A percentile compares a stretch with the other conserved stretches of the same genome.
Conservation (phyloP, 352 stramenopile species). For the Globisporangium emineosum region DNA sequence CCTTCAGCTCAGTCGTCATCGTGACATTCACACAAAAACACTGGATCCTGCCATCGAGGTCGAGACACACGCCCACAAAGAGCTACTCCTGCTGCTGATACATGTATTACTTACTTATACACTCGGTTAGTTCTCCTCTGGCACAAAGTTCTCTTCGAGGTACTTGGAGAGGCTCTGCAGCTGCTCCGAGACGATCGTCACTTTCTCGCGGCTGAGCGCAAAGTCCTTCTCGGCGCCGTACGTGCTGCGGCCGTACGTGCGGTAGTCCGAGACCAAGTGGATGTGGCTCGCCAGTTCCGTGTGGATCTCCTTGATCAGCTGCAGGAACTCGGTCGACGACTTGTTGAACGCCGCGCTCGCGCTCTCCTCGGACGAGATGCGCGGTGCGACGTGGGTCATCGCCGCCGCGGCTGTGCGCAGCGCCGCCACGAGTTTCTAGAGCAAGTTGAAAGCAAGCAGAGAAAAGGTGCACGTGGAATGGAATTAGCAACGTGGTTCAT, state of each 20-base stretch:
- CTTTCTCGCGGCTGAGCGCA: slow-evolving; percentile 72
- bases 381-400: slow-evolving; percentile 65
- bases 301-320: slow-evolving; percentile 86
- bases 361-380: slow-evolving; percentile 60
- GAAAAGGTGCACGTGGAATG: too few relatives aligned
- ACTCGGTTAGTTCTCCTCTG: slow-evolving; percentile 46
- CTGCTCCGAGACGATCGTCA: slow-evolving; percentile 76
- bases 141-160: slow-evolving; percentile 70
- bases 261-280: slow-evolving; percentile 84
- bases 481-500: background rate
- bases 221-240: slow-evolving; percentile 84
- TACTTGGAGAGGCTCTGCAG: slow-evolving; percentile 73
- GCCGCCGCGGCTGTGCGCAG: slow-evolving; percentile 63
- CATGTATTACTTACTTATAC: background rate
- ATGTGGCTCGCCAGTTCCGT: slow-evolving; percentile 78
- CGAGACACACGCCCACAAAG: background rate
- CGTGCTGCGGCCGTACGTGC: slow-evolving; percentile 75
- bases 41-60: too few relatives aligned
- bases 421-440: slow-evolving; percentile 77
- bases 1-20: background rate
- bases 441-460: slow-evolving; percentile 1
- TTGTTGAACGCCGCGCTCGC: slow-evolving; percentile 72
- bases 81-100: background rate
- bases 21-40: background rate
- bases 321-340: slow-evolving; percentile 79